phyloP scores from a whole-genome alignment of 2,329 filamentous ascomycete species.

The Fusarium sp. region DNA sequence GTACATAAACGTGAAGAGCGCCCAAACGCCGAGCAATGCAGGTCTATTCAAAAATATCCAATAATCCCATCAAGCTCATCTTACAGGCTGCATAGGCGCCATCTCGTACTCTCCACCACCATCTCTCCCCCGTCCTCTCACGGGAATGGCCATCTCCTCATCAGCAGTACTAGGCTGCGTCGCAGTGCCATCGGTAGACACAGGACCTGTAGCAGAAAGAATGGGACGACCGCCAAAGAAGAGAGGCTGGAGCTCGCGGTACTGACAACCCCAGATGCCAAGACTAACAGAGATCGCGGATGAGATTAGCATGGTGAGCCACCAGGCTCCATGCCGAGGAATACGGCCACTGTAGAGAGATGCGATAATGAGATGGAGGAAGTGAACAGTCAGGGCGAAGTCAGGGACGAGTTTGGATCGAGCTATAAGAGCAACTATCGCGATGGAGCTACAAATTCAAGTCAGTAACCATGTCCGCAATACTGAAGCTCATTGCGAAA shows the following conservation, averaged over 20 bases:
- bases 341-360: conserved; percentile 81
- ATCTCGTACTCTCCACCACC: conserved; percentile 74
- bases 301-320: conserved; percentile 68
- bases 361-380: conserved; percentile 81
- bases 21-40: conserved; percentile 52
- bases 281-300: conserved; percentile 64
- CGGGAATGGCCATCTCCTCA: conserved; percentile 63
- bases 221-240: conserved; percentile 76
- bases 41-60: conserved; percentile 43
- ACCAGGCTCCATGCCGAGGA: conserved; percentile 87
- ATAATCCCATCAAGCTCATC: conserved; percentile 29
- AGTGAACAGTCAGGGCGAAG: conserved; percentile 89
- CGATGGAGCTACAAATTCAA: conserved; percentile 71
- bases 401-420: conserved; percentile 95
- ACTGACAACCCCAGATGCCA: conserved; percentile 91
- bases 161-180: conserved; percentile 48
- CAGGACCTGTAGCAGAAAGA: conserved; percentile 44
- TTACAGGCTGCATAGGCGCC: conserved; percentile 54
- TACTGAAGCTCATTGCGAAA: not conserved
- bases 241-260: conserved; percentile 89
- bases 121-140: conserved; percentile 64
- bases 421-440: conserved; percentile 83
- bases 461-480: conserved; percentile 15
- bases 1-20: conserved; percentile 24
- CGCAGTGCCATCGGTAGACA: conserved; percentile 12